Base-by-base conservation (phyloP, 306 rosid genomes). In the Delonix regia region DNA sequence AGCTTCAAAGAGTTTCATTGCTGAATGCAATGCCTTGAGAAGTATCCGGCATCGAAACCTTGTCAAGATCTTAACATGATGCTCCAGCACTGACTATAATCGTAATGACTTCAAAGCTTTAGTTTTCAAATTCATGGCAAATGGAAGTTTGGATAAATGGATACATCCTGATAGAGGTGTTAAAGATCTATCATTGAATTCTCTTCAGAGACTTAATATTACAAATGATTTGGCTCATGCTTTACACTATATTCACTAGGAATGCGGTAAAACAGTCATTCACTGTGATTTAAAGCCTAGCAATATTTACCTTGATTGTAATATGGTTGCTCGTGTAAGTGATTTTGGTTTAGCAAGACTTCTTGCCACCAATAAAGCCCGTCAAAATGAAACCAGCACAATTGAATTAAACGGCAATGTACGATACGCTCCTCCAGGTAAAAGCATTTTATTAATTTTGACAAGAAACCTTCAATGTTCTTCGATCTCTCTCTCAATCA, bases 391-490 rank as follows among this genome's bases (percentile, higher is more conserved):
- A 77, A 72, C 24, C 41, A 82, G 85, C 57, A 63, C 86, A 7
- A 24, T 27, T 48, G 86, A 80, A 33, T 33, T 78, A 34, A 72
- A 18, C 24, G 83, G 82, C 47, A 71, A 80, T 14, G 41, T 66
- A n/a, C 83, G 77, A 6, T 83, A 83, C 13, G 73, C 73, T 2
- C 77, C 86, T 73, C 80, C 73, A 66, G 83, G 86, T 60, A 39
- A 66, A 11, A 18, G 19, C 7, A 1, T 65, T 65, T 19, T 9
- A n/a, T n/a, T n/a, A n/a, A n/a, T n/a, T n/a, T n/a, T n/a, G n/a
- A n/a, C n/a, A n/a, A n/a, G 1, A 61, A 61, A 30, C 15, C 11
- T 61, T 61, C 9, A 13, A 28, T 5, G 4, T 61, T 14, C 15
- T 3, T 61, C 30, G 22, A 16, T 33, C 11, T 6, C 18, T 64